Conservation (phyloP, 108 stramenopile genomes). For the Nitzschia putrida region DNA sequence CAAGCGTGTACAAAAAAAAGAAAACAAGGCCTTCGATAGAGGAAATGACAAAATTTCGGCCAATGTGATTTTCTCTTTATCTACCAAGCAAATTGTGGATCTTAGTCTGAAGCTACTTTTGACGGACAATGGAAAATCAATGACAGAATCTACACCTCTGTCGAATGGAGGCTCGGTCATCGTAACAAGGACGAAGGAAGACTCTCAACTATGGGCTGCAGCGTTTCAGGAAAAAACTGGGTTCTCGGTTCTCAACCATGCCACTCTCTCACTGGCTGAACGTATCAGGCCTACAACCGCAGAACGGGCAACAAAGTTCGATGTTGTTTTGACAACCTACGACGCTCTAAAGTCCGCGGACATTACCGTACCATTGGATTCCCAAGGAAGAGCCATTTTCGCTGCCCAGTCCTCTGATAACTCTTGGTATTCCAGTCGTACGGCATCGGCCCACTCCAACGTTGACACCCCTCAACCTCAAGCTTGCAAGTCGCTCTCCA, state of each 20-base stretch:
- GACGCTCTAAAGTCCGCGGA: constrained; percentile 68
- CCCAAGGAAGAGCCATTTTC: constrained; percentile 44
- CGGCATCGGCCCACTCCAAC: constrained; percentile 21
- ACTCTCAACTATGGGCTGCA: constrained; percentile 52
- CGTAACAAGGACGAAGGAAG: constrained; percentile 54
- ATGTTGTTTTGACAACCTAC: constrained; percentile 69
- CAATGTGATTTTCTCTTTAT: constrained; percentile 35
- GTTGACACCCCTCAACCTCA: constrained; percentile 26
- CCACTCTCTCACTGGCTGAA: constrained; percentile 45
- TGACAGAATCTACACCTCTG: constrained; percentile 12
- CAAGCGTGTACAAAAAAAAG: constrained; percentile 12
- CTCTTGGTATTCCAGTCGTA: constrained; percentile 53
- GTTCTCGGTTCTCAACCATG: constrained; percentile 63
- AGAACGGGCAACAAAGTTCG: constrained; percentile 49
- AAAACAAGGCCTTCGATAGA: constrained; percentile 13
- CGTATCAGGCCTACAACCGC: constrained; percentile 53
- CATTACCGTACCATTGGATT: constrained; percentile 51
- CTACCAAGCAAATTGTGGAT: constrained; percentile 38
- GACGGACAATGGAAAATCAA: constrained; percentile 21
- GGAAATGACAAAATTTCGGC: constrained; percentile 2
- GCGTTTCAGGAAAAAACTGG: constrained; percentile 63
- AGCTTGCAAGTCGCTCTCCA: constrained; percentile 50
- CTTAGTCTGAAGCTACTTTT: constrained; percentile 38
- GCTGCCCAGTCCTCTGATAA: constrained; percentile 18
- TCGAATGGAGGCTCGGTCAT: constrained; percentile 53